These are phyloP conservation scores for Vitis rupestris DNA, from an alignment of 164 flowering plant genomes.

Conservation along the genomic window DNA sequence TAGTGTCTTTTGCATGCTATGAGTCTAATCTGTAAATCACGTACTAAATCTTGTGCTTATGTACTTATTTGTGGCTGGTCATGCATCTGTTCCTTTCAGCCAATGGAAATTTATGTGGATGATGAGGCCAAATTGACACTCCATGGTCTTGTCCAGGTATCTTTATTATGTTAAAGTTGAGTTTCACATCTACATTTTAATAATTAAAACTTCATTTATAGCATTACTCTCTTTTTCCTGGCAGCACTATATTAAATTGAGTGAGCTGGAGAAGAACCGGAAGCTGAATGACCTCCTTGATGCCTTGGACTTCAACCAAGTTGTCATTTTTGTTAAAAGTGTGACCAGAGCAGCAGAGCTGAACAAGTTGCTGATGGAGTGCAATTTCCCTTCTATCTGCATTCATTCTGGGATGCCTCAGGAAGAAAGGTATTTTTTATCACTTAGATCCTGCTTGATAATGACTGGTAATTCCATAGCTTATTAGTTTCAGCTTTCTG, in stretches of 20 bases:
- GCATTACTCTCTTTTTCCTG: not conserved
- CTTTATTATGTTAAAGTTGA: not conserved
- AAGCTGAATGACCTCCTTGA: slow-evolving; percentile 97
- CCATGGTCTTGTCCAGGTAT: slow-evolving; percentile 98
- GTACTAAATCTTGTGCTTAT: too few relatives aligned
- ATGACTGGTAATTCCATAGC: not conserved
- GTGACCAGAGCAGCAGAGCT: slow-evolving; percentile 95
- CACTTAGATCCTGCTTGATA: not conserved
- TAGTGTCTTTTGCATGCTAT: too few relatives aligned
- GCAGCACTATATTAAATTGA: slow-evolving; percentile 98
- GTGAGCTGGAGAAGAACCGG: slow-evolving; percentile 87
- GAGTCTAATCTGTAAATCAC: too few relatives aligned
- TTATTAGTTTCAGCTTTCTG: not conserved
- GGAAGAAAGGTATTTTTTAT: slow-evolving; percentile 75
- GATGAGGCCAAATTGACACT: slow-evolving; percentile 98
- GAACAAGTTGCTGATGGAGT: slow-evolving; percentile 89
- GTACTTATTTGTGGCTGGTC: too few relatives aligned
- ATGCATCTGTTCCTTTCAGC: slow-evolving; percentile 90
- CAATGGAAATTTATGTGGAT: slow-evolving; percentile 99
- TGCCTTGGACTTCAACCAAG: slow-evolving; percentile 99
- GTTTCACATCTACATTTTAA: not conserved
- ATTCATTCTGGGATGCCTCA: slow-evolving; percentile 99
- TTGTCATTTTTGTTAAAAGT: slow-evolving; percentile 95
- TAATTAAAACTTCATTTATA: not conserved
- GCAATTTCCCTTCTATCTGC: slow-evolving; percentile 96